Conservation (phyloP, 1,284 basidiomycete genomes). For the Cryptococcus sp. region DNA sequence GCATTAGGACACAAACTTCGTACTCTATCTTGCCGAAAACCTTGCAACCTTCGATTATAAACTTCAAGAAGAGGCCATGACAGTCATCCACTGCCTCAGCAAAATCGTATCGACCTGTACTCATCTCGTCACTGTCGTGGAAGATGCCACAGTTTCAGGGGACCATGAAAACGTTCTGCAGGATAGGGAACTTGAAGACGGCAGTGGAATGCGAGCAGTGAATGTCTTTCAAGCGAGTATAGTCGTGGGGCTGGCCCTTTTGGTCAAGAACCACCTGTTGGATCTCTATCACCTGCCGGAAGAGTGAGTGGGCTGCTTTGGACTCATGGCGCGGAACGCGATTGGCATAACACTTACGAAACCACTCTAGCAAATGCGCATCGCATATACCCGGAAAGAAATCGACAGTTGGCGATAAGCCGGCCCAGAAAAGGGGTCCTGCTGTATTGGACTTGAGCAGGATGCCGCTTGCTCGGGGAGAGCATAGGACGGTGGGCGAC, state of each 20-base stretch:
- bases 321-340: conserved; percentile 1
- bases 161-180: conserved; percentile 35
- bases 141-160: conserved; percentile 33
- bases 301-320: conserved; percentile 62
- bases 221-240: conserved; percentile 60
- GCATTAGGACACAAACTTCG: conserved; percentile 67
- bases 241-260: conserved; percentile 74
- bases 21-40: conserved; percentile 91
- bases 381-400: conserved; percentile 85
- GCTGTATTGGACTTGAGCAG: conserved; percentile 31
- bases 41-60: conserved; percentile 90
- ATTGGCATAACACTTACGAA: conserved; percentile 6
- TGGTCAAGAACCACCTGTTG: conserved; percentile 82
- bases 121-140: conserved; percentile 63
- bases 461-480: conserved; percentile 34
- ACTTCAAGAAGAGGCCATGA: conserved; percentile 86
- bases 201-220: conserved; percentile 28
- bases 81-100: conserved; percentile 79
- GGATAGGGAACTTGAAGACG: conserved; percentile 26
- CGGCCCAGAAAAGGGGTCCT: conserved; percentile 58
- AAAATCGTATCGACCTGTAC: conserved; percentile 78
- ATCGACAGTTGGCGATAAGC: conserved; percentile 75
- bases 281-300: conserved; percentile 76
- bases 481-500: conserved; percentile 37
- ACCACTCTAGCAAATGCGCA: conserved; percentile 69